Evolutionary conservation across 495 filamentous ascomycete species (phyloP).

Genomic region (Lasiosphaeria miniovina): DNA sequence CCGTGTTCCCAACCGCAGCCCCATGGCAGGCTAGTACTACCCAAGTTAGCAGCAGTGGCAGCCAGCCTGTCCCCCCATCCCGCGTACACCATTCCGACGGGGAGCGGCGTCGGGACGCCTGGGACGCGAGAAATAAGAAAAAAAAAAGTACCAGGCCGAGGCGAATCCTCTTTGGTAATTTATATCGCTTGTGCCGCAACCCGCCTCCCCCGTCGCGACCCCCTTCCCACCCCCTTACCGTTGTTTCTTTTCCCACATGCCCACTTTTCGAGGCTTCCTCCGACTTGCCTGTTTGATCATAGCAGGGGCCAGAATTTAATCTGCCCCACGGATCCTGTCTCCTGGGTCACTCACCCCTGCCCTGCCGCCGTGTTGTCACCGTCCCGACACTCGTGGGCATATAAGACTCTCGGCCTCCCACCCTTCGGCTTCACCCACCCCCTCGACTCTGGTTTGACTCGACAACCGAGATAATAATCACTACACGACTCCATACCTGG

Average conservation of each 20-base stretch:
- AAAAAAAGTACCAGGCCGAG: constrained; percentile 2
- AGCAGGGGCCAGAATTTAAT: constrained; percentile 17
- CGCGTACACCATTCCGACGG: constrained; percentile 6
- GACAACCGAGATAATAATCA: constrained; percentile 1
- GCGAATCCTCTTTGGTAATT: constrained; percentile 5
- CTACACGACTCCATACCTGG: background rate
- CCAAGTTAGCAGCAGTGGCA: no score
- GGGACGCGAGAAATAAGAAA: background rate
- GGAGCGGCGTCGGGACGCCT: constrained; percentile 3
- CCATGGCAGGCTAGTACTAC: background rate
- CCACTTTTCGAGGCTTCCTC: constrained; percentile 5
- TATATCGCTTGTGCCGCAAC: constrained; percentile 14
- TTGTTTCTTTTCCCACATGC: constrained; percentile 17
- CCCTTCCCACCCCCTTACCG: constrained; percentile 4
- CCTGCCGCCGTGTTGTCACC: background rate
- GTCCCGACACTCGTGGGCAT: constrained; percentile 5
- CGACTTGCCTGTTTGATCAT: constrained; percentile 16
- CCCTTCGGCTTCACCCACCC: background rate
- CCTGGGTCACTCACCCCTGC: constrained; percentile 21
- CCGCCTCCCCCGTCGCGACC: constrained; percentile 8
- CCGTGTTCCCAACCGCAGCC: constrained; percentile 1
- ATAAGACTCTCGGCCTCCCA: constrained; percentile 15
- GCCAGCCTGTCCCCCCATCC: background rate
- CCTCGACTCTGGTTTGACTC: constrained; percentile 1
- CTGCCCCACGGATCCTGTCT: constrained; percentile 34